Base-by-base conservation (phyloP, 352 stramenopile species). In the Globisporangium paddicum region DNA sequence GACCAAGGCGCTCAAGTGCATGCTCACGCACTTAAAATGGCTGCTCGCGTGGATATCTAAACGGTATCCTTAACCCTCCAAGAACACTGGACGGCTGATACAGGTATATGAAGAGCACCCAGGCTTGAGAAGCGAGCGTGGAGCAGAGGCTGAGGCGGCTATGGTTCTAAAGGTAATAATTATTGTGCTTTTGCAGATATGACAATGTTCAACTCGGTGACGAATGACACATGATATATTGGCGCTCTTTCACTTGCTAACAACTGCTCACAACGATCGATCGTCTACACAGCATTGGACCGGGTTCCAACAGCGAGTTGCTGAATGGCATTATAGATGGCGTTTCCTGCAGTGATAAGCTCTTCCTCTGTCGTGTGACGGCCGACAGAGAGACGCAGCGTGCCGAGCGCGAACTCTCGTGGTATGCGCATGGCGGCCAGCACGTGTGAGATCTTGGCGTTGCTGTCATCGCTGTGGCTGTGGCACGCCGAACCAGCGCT, bases 401-500 rank as follows among this genome's bases (percentile, higher is more conserved):
- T 99, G 41, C 97, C 96, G 13, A 90, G 72, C 5, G 91, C 96
- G 64, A 87, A 97, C 51, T 93, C 79, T 0, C 69, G 60, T 7
- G 83, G 81, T 5, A 99, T 85, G 55, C 89, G 63, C 88, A 99
- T 98, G 26, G 96, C 95, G 46, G 81, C 60, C 11, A 99, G 83
- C 26, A 99, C 90, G 51, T 92, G 70, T 23, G 90, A 98, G 30
- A 97, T 78, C 46, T 75, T 78, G 50, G 77, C 72, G n/a, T 77
- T 60, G 41, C 70, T 64, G 23, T 76, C 69, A 6, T 76, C 63
- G 9, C 63, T 71, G 70, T 90, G 74, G 45, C 82, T 93, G 75
- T 99, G 95, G 71, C 96, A 99, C 1, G 96, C 93, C 25, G 96
- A 97, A 53, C 96, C 92, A 28, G 96, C 95, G 54, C 89, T 97